Evolutionary conservation across 2,329 filamentous ascomycete genomes (phyloP).

Genomic region (Claviceps maximensis): DNA sequence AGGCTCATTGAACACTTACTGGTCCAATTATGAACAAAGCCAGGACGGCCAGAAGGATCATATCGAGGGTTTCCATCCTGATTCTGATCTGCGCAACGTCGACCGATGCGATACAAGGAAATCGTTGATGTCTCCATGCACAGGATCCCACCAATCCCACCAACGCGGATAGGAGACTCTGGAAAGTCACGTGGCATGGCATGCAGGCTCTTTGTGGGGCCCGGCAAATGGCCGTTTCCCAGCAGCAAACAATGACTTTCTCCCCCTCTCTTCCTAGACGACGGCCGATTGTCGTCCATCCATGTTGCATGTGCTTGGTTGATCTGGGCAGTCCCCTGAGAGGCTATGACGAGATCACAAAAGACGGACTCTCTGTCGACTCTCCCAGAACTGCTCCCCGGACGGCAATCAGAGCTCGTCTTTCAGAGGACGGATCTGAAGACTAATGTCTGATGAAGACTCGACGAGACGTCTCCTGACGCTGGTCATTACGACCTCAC

Average conservation of each 20-base stretch:
- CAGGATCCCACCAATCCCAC: no score
- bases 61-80: not conserved
- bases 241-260: not conserved
- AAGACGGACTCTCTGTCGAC: not conserved
- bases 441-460: not conserved
- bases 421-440: not conserved
- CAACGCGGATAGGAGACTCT: not conserved
- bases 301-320: not conserved
- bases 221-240: no score
- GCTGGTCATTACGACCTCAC: constrained; percentile 39
- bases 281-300: not conserved
- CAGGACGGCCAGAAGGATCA: not conserved
- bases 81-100: not conserved
- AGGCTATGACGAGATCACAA: not conserved
- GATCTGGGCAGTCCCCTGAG: not conserved
- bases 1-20: not conserved
- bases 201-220: not conserved
- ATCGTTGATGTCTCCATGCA: not conserved
- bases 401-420: not conserved
- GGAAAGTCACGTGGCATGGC: not conserved
- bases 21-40: not conserved
- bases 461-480: constrained; percentile 9
- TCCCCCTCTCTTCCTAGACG: not conserved
- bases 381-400: not conserved
- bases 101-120: not conserved